Conservation (phyloP, 768 basidiomycete genomes). For the Suillus plorans region DNA sequence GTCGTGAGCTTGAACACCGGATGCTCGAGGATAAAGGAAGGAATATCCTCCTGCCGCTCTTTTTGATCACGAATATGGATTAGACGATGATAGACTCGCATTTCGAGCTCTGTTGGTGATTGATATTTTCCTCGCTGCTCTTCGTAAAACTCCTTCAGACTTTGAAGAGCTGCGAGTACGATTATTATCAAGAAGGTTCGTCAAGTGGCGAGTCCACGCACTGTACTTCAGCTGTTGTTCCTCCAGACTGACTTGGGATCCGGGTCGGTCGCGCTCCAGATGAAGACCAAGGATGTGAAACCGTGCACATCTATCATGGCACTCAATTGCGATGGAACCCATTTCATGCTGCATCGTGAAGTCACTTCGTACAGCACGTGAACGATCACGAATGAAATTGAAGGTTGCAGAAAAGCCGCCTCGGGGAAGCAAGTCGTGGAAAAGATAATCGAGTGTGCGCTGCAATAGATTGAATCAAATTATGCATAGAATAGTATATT, state of each 20-base stretch:
- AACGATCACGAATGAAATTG: constrained; percentile 90
- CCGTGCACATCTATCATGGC: constrained; percentile 90
- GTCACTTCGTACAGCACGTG: constrained; percentile 87
- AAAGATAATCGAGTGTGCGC: constrained; percentile 91
- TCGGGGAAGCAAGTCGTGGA: constrained; percentile 72
- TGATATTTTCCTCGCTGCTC: constrained; percentile 69
- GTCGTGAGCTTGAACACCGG: constrained; percentile 84
- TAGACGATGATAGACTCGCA: constrained; percentile 92
- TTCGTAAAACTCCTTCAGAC: constrained; percentile 90
- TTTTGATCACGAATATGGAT: constrained; percentile 86
- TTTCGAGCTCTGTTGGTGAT: constrained; percentile 88
- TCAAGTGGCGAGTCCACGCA: constrained; percentile 38
- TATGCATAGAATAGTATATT: constrained; percentile 1
- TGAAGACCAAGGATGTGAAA: constrained; percentile 90
- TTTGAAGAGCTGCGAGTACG: constrained; percentile 74
- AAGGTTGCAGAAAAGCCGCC: constrained; percentile 71
- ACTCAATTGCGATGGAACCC: constrained; percentile 77
- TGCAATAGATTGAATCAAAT: constrained; percentile 25
- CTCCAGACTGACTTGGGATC: constrained; percentile 70
- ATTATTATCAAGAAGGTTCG: neutral
- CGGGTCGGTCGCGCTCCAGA: constrained; percentile 50
- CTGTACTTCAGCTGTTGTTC: constrained; percentile 92
- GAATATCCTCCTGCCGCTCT: constrained; percentile 74
- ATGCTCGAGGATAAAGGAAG: constrained; percentile 61
- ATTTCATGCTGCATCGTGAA: constrained; percentile 91